Conservation (phyloP, 148 eudicot species). For the Polygonum aviculare region DNA sequence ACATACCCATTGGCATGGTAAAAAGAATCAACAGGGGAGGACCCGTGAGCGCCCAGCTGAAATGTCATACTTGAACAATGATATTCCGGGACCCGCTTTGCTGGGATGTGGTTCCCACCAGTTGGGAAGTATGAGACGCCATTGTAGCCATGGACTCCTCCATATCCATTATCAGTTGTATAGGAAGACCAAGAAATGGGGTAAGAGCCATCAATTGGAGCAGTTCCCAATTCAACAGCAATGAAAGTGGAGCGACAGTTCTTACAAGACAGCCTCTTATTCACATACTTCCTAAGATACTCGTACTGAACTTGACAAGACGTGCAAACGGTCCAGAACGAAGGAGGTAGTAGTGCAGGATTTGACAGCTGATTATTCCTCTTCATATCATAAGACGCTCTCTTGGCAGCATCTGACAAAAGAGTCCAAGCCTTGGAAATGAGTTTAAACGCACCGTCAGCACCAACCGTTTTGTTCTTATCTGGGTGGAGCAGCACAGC, state of each 20-base stretch:
- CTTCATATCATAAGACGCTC: conserved; percentile 59
- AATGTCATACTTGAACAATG: conserved; percentile 60
- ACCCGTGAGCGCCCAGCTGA: conserved; percentile 56
- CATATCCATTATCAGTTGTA: conserved; percentile 59
- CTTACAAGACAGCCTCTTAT: conserved; percentile 92
- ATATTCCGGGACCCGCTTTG: conserved; percentile 46
- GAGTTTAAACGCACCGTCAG: conserved; percentile 83
- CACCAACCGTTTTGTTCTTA: conserved; percentile 81
- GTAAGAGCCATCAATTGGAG: conserved; percentile 66
- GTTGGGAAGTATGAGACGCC: conserved; percentile 40
- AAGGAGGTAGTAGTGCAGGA: conserved; percentile 49
- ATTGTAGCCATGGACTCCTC: conserved; percentile 40
- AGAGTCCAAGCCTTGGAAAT: conserved; percentile 84
- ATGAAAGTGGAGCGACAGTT: conserved; percentile 84
- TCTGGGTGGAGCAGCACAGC: conserved; percentile 89
- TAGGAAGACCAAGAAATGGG: conserved; percentile 63
- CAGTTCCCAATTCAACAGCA: conserved; percentile 80
- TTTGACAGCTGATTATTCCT: conserved; percentile 40
- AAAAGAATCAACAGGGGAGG: conserved; percentile 25
- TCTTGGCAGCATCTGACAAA: conserved; percentile 58
- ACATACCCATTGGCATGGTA: conserved; percentile 36
- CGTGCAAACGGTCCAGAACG: conserved; percentile 97
- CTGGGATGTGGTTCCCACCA: conserved; percentile 34
- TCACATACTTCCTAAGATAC: conserved; percentile 86
- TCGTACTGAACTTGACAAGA: conserved; percentile 98